Base-by-base conservation (phyloP, 129 eudicot genomes). In the Flaveria robusta region DNA sequence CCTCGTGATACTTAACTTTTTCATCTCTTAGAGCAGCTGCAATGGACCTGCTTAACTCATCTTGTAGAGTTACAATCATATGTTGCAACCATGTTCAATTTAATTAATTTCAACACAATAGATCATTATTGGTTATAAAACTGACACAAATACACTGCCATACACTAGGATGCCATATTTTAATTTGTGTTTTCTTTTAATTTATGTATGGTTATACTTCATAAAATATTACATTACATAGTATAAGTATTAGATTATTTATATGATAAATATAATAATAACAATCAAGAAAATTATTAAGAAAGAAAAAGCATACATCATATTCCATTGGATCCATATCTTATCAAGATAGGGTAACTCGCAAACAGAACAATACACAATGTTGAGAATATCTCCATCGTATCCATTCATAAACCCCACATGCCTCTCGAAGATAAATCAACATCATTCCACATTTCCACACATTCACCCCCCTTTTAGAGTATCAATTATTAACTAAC, bases 321-420 rank as follows among this genome's bases (percentile, higher is more conserved):
- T 27, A 62, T 62, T 62, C 19, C 20, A 14, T 62, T 1, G 42
- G 67, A 62, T 27, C 41, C 67, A 62, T 62, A 27, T 62, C 42
- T 62, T 62, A 27, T 62, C 67, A 62, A 62, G 65, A 58, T 58
- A 18, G 67, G 42, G 3, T 26, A 62, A 42, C 20, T 14, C 41
- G 5, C 20, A 27, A 27, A 27, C 20, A 26, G 42, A 26, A 62
- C 3, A 27, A 27, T 2, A 14, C n/a, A 62, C 42, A 62, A 12
- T 62, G 41, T 62, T 62, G 42, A 60, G 18, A n/a, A 24, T 60
- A 26, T 60, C 65, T 23, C 29, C 34, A 60, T 26, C 39, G 24
- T 60, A 24, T 12, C 39, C 39, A 60, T 34, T 34, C 66, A 58
- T 4, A 58, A 58, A 24, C 66, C 39, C 39, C 66, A 60, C 66